Evolutionary conservation across 441 rosid species (phyloP).

Genomic region (Daphne laureola): DNA sequence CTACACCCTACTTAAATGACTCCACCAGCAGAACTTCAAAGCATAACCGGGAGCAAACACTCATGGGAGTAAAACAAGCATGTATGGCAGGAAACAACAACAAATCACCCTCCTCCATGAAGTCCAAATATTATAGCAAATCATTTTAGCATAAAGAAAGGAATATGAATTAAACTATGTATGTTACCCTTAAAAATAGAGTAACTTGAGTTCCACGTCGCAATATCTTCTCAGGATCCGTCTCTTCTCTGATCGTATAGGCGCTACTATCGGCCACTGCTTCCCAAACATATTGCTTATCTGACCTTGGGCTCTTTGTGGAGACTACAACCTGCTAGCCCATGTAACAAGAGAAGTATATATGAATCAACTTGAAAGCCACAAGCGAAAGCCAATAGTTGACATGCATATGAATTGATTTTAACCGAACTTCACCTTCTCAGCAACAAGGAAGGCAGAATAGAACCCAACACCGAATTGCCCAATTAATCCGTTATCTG

Average conservation of each 20-base stretch:
- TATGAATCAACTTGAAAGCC: conserved; percentile 7
- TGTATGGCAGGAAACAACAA: neutral
- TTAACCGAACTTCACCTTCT: conserved; percentile 44
- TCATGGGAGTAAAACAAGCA: too few species aligned
- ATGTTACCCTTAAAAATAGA: conserved; percentile 67
- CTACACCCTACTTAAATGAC: too few species aligned
- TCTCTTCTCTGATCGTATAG: conserved; percentile 73
- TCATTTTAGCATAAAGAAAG: neutral
- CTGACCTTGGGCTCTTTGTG: conserved; percentile 87
- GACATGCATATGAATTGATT: neutral
- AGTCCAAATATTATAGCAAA: neutral
- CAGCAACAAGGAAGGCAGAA: conserved; percentile 94
- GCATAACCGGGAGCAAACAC: too few species aligned
- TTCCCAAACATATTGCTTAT: conserved; percentile 94
- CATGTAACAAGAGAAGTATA: conserved; percentile 7
- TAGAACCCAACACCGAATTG: conserved; percentile 99
- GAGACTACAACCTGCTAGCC: conserved; percentile 68
- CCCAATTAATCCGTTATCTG: conserved; percentile 82
- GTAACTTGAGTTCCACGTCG: conserved; percentile 89
- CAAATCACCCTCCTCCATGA: neutral
- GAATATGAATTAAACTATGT: too few species aligned
- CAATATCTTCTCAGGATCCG: conserved; percentile 65
- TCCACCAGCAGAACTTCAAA: too few species aligned
- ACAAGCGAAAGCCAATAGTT: neutral
- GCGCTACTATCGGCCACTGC: conserved; percentile 82